phyloP scores from a whole-genome alignment of 2,329 filamentous ascomycete species.

The Chrysoporthe cubensis region DNA sequence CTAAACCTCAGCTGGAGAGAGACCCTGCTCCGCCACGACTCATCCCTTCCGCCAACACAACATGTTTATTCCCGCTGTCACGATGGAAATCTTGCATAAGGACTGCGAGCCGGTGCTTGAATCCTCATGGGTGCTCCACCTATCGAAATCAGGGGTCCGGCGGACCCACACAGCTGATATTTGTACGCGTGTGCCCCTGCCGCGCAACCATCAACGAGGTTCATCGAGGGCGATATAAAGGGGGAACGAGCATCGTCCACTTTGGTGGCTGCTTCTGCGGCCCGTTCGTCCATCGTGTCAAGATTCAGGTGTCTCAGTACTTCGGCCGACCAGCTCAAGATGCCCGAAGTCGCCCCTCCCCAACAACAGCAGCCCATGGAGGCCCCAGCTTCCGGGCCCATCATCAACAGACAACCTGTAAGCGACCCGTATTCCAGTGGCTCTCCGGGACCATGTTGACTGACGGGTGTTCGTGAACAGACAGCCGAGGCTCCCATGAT shows the following conservation, averaged over 20 bases:
- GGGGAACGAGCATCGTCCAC: not conserved
- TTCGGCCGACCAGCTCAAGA: conserved; percentile 10
- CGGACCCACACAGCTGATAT: conserved; percentile 9
- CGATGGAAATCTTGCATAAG: not conserved
- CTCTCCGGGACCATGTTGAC: not conserved
- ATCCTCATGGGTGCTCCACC: conserved; percentile 12
- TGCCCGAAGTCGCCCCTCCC: conserved; percentile 26
- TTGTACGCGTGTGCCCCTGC: conserved; percentile 19
- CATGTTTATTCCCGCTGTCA: not conserved
- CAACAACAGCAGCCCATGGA: conserved; percentile 25
- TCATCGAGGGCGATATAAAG: conserved; percentile 8
- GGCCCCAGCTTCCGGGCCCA: conserved; percentile 9
- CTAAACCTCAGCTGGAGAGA: too few relatives aligned
- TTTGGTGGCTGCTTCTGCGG: not conserved
- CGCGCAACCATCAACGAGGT: not conserved
- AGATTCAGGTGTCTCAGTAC: not conserved
- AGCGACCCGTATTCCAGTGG: not conserved
- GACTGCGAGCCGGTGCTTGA: not conserved
- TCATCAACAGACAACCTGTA: conserved; percentile 21
- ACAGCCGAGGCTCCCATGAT: conserved; percentile 22
- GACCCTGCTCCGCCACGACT: not conserved
- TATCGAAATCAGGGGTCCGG: conserved; percentile 17
- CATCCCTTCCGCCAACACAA: not conserved
- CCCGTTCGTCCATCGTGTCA: not conserved
- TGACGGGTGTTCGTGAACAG: conserved; percentile 1